A percentile compares a stretch with the other conserved stretches of the same genome.
phyloP scores from a whole-genome alignment of 805 yeast species.

The Kurtzmaniella fragi region DNA sequence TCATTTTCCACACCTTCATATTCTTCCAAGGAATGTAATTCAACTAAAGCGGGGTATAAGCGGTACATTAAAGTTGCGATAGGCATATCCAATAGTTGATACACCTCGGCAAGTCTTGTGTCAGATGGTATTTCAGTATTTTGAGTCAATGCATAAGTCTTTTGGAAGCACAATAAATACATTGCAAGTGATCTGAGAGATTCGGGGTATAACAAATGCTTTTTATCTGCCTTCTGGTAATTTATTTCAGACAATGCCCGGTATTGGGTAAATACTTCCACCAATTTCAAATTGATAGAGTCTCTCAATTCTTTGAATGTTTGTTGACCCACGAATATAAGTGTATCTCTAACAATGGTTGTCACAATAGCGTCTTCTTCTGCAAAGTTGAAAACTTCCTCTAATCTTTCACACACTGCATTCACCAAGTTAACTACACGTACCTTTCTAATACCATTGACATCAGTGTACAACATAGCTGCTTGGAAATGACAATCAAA shows the following conservation, averaged over 20 bases:
- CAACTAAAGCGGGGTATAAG: slow-evolving; percentile 77
- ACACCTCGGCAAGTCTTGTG: slow-evolving; percentile 52
- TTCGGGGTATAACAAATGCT: slow-evolving; percentile 77
- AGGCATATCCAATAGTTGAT: slow-evolving; percentile 48
- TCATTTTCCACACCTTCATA: slow-evolving; percentile 44
- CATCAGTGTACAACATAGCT: slow-evolving; percentile 79
- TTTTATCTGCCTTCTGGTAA: slow-evolving; percentile 29
- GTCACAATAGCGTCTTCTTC: slow-evolving; percentile 53
- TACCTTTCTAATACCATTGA: slow-evolving; percentile 72
- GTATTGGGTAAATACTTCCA: slow-evolving; percentile 46
- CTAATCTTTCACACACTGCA: slow-evolving; percentile 69
- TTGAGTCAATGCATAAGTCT: slow-evolving; percentile 57
- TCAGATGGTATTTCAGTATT: slow-evolving; percentile 53
- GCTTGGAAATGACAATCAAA: slow-evolving; percentile 87
- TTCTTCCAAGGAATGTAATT: slow-evolving; percentile 60
- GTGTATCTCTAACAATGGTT: slow-evolving; percentile 34
- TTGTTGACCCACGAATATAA: slow-evolving; percentile 37
- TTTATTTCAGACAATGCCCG: slow-evolving; percentile 41
- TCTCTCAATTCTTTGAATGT: slow-evolving; percentile 33
- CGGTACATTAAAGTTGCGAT: slow-evolving; percentile 54
- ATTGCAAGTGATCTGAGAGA: slow-evolving; percentile 68
- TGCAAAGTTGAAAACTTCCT: slow-evolving; percentile 71
- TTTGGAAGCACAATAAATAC: slow-evolving; percentile 63
- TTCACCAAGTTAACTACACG: slow-evolving; percentile 82
- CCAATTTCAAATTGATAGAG: slow-evolving; percentile 34